Evolutionary conservation across 495 filamentous ascomycete species (phyloP), one percentile per base, ranked within the genome.

Genomic region (Rostrohypoxylon terebratum): DNA sequence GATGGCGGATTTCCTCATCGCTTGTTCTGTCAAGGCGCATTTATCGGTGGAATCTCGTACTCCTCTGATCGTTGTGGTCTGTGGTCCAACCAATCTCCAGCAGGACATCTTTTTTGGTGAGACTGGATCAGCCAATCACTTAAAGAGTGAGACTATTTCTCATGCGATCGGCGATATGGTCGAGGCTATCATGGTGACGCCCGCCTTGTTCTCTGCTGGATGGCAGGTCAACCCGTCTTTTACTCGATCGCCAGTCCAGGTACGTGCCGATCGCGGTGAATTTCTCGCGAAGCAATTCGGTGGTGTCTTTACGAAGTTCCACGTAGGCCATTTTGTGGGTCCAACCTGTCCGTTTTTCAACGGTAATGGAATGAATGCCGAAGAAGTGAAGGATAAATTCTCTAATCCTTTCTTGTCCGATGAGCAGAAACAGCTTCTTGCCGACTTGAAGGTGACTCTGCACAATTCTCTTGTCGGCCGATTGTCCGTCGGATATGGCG

Each of bases 71-170:
- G 38, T 83, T 54, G 70, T 82, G 44, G 36, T 80, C 34, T 82
- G 80, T 48, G 75, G 75, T 4, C 76, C 75, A 0, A 74, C 78
- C 2, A 78, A 78, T 9, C 50, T 77, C 0, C 79, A 83, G 58
- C 77, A 79, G n/a, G 78, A 81, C 16, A 73, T 83, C 40, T 80
- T 77, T 58, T 75, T 81, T 16, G 70, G 72, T 1, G 40, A 74
- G 9, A 55, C 51, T 0, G 18, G 70, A 4, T 4, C 18, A 4
- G 8, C 25, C 6, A 4, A 62, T 7, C 28, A 57, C 2, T 72
- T 78, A 18, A 78, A 59, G 1, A 71, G 67, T 25, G 47, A 55
- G 0, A 16, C 63, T 18, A 73, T 77, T 0, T 78, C 79, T 7
- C 34, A 77, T 1, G 28, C 73, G 7, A 71, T 79, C 18, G 74